phyloP scores from a whole-genome alignment of 768 basidiomycete species.

The Filobasidium floriforme region DNA sequence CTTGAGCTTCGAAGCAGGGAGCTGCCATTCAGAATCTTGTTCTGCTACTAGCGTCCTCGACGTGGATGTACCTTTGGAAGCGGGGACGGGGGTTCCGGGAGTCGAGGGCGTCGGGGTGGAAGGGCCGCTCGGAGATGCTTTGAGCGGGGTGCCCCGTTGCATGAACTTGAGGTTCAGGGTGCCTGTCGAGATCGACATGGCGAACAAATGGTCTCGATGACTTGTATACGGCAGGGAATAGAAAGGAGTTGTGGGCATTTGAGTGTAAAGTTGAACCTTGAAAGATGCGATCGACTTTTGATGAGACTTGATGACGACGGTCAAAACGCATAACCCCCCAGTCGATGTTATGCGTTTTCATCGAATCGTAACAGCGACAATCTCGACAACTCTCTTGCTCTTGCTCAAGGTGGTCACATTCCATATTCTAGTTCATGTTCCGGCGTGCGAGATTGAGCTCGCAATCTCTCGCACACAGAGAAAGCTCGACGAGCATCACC shows the following conservation, averaged over 20 bases:
- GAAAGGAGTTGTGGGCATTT: too few species aligned
- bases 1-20: not conserved
- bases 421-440: too few species aligned
- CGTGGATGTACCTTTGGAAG: not conserved
- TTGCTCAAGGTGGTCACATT: too few species aligned
- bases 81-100: not conserved
- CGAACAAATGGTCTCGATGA: not conserved
- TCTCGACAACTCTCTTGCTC: not conserved
- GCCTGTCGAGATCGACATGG: constrained; percentile 16
- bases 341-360: not conserved
- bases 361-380: not conserved
- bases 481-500: too few species aligned
- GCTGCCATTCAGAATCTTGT: not conserved
- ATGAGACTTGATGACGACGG: too few species aligned
- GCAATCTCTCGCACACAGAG: too few species aligned
- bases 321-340: not conserved
- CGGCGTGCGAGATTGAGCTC: too few species aligned
- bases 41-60: too few species aligned
- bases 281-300: too few species aligned
- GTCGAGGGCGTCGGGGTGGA: not conserved
- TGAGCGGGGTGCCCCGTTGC: constrained; percentile 9
- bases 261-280: too few species aligned
- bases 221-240: too few species aligned
- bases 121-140: not conserved
- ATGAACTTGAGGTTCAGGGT: constrained; percentile 21